phyloP scores from a whole-genome alignment of 257 asterid species.

The Paulownia fortunei region DNA sequence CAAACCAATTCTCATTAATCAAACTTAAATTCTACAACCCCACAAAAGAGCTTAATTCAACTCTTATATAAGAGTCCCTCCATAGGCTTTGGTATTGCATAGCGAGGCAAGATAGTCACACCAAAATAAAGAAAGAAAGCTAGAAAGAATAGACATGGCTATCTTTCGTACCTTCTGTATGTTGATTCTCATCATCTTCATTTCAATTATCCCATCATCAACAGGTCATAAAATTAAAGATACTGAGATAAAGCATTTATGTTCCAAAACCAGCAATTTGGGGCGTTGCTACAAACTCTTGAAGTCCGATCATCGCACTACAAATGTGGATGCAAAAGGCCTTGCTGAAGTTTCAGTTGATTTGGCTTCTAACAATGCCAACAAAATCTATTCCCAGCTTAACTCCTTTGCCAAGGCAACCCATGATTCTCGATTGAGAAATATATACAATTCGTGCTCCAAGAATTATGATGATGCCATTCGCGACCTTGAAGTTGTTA shows the following conservation, averaged over 20 bases:
- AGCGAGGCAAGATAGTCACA: background rate
- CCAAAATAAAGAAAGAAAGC: background rate
- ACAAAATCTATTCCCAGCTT: background rate
- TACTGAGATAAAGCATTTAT: background rate
- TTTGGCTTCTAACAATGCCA: conserved; percentile 13
- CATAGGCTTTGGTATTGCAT: background rate
- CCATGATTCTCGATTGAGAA: background rate
- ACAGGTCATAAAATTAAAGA: background rate
- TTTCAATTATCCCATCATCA: background rate
- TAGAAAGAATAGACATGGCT: background rate
- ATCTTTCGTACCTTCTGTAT: background rate
- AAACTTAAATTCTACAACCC: background rate
- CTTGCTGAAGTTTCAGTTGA: conserved; percentile 20
- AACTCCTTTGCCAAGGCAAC: background rate
- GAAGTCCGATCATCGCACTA: background rate
- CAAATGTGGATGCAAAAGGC: conserved; percentile 12
- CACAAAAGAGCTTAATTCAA: background rate
- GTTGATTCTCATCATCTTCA: background rate
- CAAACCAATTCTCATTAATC: background rate
- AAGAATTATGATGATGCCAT: background rate
- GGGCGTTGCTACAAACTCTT: background rate
- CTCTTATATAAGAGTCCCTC: background rate
- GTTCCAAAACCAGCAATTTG: background rate
- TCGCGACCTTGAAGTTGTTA: background rate
- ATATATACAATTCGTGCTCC: conserved; percentile 6